phyloP scores from a whole-genome alignment of 192 early-diverging fungal genomes.

The Lunasporangiospora selenospora region DNA sequence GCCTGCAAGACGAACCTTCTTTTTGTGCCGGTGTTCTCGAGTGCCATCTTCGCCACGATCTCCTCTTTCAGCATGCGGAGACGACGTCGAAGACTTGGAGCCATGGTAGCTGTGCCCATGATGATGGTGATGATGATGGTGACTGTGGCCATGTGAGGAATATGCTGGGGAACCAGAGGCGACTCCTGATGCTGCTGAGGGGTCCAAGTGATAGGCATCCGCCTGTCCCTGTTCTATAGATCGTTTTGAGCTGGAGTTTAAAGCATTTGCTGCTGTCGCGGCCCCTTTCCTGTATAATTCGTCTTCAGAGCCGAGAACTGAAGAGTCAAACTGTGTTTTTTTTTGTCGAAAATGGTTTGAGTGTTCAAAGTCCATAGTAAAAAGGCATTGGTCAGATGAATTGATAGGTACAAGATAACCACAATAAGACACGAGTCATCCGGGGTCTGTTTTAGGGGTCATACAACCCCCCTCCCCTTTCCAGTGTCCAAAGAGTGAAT shows the following conservation, averaged over 20 bases:
- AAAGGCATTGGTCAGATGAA: no score
- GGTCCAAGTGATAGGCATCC: background rate
- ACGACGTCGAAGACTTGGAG: conserved; percentile 43
- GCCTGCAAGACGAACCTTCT: conserved; percentile 20
- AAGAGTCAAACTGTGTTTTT: conserved; percentile 40
- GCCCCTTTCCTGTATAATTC: conserved; percentile 1
- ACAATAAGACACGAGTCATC: no score
- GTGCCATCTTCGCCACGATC: conserved; percentile 38
- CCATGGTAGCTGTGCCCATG: conserved; percentile 12
- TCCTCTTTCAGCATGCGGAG: conserved; percentile 28
- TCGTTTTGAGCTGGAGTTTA: conserved; percentile 7
- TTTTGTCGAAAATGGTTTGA: no score
- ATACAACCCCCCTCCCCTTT: no score
- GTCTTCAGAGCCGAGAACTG: conserved; percentile 41
- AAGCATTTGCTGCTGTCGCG: background rate
- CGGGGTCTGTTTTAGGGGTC: no score
- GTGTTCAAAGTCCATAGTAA: no score
- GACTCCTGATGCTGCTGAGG: background rate
- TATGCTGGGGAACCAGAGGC: background rate
- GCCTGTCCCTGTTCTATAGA: background rate
- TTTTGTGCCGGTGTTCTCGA: conserved; percentile 43
- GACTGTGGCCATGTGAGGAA: conserved; percentile 10
- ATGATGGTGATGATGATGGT: conserved; percentile 4
- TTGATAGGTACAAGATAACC: no score
- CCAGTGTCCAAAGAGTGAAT: no score